phyloP scores from a whole-genome alignment of 2,329 filamentous ascomycete species.

The Xylaria sp. region DNA sequence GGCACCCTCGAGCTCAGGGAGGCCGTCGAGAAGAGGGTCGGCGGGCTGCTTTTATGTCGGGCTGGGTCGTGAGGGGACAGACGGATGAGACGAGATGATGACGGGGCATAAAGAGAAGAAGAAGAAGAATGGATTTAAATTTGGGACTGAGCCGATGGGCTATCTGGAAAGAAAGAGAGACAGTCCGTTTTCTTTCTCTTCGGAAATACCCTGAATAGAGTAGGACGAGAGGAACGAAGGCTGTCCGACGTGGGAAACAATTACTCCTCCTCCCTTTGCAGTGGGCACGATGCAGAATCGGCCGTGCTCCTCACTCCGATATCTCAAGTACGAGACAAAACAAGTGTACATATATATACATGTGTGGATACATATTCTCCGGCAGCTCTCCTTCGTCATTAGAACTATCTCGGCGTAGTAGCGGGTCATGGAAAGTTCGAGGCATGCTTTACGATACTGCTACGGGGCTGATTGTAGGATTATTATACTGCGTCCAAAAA shows the following conservation, averaged over 20 bases:
- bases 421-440: neutral
- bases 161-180: no score
- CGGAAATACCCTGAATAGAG: neutral
- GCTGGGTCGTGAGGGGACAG: slow-evolving; percentile 52
- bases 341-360: slow-evolving; percentile 26
- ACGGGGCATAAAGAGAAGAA: neutral
- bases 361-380: slow-evolving; percentile 15
- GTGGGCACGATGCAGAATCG: neutral
- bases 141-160: no score
- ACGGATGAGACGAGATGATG: neutral
- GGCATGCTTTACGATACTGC: slow-evolving; percentile 11
- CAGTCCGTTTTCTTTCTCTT: neutral
- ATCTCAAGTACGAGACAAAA: neutral
- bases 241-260: neutral
- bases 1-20: slow-evolving; percentile 86
- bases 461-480: neutral
- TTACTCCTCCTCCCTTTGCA: neutral
- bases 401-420: neutral
- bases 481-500: neutral
- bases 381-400: neutral
- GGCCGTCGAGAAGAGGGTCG: slow-evolving; percentile 80
- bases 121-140: no score
- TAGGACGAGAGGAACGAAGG: neutral
- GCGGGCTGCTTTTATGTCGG: slow-evolving; percentile 82
- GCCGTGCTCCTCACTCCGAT: slow-evolving; percentile 2